Base-by-base conservation (phyloP, 108 stramenopile species). In the Fragilaria radians region DNA sequence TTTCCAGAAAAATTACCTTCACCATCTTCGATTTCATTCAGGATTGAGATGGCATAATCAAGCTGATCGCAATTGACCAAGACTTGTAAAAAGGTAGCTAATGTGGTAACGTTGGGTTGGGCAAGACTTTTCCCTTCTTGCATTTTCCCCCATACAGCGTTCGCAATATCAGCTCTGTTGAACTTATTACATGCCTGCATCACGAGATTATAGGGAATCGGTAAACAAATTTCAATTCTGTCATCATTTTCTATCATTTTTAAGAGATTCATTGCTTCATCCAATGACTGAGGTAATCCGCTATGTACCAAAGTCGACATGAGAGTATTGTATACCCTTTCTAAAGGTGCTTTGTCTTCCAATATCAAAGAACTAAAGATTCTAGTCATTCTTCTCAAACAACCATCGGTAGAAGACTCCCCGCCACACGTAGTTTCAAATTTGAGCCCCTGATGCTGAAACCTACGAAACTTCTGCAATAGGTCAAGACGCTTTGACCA, bases 11-110 rank as follows among this genome's bases (percentile, higher is more conserved):
- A 14, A 59, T 63, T 34, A 54, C 64, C 32, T 58, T 54, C 28
- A 18, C 21, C 32, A 42, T 33, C 27, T 49, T 69, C 68, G 68
- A 73, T 73, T 55, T 70, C 58, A 14, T 65, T 45, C 46, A 77
- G 42, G 49, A 73, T 50, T 53, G 67, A 57, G 31, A 65, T 55
- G 11, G 64, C 64, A 7, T 33, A 11, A 27, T 36, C 19, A 19
- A 32, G n/a, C 31, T 32, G 32, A 57, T 28, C 32, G 3, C 32
- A 22, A 57, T 57, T 34, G 21, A 27, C 55, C 19, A 32, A 34
- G 2, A 32, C 55, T 18, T 34, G 18, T 19, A 57, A 32, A 19
- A 33, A n/a, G 1, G 55, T 57, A n/a, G 55, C 55, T 11, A 27
- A 57, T 3, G 55, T 57, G 22, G 31, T 36, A 2, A 34, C 55